phyloP scores from a whole-genome alignment of 2,329 filamentous ascomycete genomes.

The Colletotrichum lentis region DNA sequence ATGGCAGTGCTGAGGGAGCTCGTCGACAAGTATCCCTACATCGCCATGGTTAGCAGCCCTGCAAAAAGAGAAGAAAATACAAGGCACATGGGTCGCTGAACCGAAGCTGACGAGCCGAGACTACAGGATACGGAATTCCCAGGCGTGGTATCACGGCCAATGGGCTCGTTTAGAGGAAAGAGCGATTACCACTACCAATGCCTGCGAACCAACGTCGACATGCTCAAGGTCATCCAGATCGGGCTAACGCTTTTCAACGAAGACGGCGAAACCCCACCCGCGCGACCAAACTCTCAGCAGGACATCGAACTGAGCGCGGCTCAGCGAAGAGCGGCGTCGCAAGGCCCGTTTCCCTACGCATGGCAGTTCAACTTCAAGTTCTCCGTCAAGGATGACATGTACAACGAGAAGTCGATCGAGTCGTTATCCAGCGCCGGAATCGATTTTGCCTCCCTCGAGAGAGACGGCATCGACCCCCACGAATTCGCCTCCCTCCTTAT shows the following conservation, averaged over 20 bases:
- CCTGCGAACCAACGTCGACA: constrained; percentile 93
- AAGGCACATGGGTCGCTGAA: constrained; percentile 1
- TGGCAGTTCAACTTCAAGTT: constrained; percentile 99
- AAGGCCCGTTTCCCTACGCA: constrained; percentile 76
- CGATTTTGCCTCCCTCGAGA: constrained; percentile 83
- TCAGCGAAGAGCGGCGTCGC: constrained; percentile 52
- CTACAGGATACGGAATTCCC: constrained; percentile 94
- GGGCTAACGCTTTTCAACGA: constrained; percentile 93
- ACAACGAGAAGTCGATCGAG: constrained; percentile 92
- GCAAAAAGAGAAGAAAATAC: not conserved
- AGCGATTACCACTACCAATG: constrained; percentile 99
- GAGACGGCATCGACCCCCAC: constrained; percentile 87
- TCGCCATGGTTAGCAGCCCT: constrained; percentile 82
- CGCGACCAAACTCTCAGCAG: constrained; percentile 64
- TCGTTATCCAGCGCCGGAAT: constrained; percentile 92
- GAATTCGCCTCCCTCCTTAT: constrained; percentile 91
- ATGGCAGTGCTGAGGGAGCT: constrained; percentile 84
- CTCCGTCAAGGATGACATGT: constrained; percentile 95
- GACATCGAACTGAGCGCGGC: constrained; percentile 50
- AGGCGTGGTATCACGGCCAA: constrained; percentile 94
- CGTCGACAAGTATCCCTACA: constrained; percentile 91
- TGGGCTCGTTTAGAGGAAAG: constrained; percentile 93
- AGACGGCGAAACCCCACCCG: constrained; percentile 84
- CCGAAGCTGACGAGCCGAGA: constrained; percentile 22
- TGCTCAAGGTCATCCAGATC: constrained; percentile 97